These are phyloP conservation scores for Kodamaea derodonti DNA, from an alignment of 1,139 yeast species.

Conservation along the genomic window DNA sequence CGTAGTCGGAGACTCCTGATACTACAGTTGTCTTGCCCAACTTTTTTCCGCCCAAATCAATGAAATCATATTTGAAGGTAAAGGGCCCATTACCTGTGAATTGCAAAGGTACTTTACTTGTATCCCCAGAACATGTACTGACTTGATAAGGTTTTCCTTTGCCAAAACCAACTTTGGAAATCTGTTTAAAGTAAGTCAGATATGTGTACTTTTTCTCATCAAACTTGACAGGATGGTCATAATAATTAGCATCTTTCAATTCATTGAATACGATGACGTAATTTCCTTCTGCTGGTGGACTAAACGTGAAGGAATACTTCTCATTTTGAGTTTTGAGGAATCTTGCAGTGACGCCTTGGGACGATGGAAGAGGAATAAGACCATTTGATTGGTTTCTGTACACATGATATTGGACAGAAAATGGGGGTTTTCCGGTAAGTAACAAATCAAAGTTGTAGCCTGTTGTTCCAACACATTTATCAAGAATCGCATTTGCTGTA, in stretches of 20 bases:
- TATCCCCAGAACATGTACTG: conserved; percentile 39
- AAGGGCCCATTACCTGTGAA: conserved; percentile 82
- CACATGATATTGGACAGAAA: conserved; percentile 58
- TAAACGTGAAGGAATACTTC: conserved; percentile 52
- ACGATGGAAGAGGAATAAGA: conserved; percentile 29
- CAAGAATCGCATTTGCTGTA: conserved; percentile 59
- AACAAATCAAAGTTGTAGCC: conserved; percentile 71
- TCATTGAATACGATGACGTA: conserved; percentile 68
- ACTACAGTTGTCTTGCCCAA: conserved; percentile 46
- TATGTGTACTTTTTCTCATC: conserved; percentile 39
- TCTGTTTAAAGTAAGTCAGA: conserved; percentile 49
- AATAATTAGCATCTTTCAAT: conserved; percentile 54
- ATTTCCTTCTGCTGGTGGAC: conserved; percentile 78
- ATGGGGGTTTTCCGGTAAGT: conserved; percentile 80
- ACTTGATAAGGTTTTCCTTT: conserved; percentile 12
- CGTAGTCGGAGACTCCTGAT: conserved; percentile 38
- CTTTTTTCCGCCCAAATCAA: conserved; percentile 34
- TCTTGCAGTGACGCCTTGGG: conserved; percentile 27
- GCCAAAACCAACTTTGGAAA: conserved; percentile 37
- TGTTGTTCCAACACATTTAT: conserved; percentile 88
- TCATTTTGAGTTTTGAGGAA: conserved; percentile 20
- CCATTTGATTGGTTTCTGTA: conserved; percentile 43
- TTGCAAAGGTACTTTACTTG: conserved; percentile 44
- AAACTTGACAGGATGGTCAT: conserved; percentile 26
- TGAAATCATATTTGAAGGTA: conserved; percentile 50